Base-by-base conservation (phyloP, 1,284 basidiomycete species). In the Peniophora sp. region DNA sequence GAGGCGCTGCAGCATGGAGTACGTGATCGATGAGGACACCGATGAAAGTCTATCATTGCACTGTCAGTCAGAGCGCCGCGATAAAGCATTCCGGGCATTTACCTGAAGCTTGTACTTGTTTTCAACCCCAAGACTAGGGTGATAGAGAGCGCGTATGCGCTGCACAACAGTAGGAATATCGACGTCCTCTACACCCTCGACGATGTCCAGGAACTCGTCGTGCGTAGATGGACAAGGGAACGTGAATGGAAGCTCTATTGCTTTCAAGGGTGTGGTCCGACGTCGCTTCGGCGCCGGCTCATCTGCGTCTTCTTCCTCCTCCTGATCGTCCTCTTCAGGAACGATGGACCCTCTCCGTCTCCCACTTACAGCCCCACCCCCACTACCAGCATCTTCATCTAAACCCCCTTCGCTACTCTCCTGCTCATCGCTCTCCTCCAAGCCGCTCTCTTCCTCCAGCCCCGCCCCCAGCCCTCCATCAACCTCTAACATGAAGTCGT, bases 71-170 rank as follows among this genome's bases (percentile, higher is more conserved):
- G 6, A 49, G 36, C 34, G 42, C 45, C 17, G 46, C 46, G 24
- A 41, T 24, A 52, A 43, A 43, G 12, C 53, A 32, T 44, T 39
- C 12, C 17, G 12, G 27, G 47, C 3, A 64, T 75, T 49, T 55
- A 88, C 92, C 78, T 95, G 90, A 23, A 97, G 73, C 67, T 91
- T 96, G 64, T 81, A 78, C 65, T 96, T 97, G 73, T 99, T 99
- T 39, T 92, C 92, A 36, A 87, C 81, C 0, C 81, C 86, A 3
- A 99, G 72, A 61, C 91, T 95, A 1, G 96, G 88, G 63, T 99
- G 96, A 63, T 97, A 85, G 3, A 98, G 70, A 0, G 92, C 80
- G 20, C 94, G 83, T 52, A 99, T 96, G 41, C 97, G 89, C 62
- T 97, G 87, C 22, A 98, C 74, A 5, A 99, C 92, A 0, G 75